Evolutionary conservation across 2,329 filamentous ascomycete genomes (phyloP), one percentile per base, ranked within the genome.

Genomic region (Coniochaeta sp.): DNA sequence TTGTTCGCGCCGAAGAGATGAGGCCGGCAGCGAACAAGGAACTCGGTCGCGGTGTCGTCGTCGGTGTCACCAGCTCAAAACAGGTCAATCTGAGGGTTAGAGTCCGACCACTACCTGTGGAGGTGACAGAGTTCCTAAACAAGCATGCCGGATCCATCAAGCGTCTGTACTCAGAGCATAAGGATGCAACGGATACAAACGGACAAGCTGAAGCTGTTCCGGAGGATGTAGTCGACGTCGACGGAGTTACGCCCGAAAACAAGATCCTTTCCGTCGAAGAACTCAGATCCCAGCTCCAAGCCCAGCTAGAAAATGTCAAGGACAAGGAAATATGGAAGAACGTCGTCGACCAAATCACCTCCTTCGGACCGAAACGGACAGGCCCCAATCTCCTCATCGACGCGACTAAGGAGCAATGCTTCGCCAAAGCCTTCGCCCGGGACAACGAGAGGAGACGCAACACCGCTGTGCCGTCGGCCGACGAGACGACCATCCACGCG

Each of bases 361-460:
- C 89, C 0, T 99, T 99, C 66, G 94, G 92, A 0, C 92, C 94
- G 2, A 78, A 87, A 52, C 76, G 92, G 59, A 84, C 84, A 12
- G 94, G 94, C 0, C 90, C 92, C 1, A 99, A 99, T 65, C 70
- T 99, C 4, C 77, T 99, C 6, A 82, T 99, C 53, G 94, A 99
- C 65, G 77, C 82, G 4, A 96, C 92, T 0, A 75, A 81, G 35
- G 81, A 82, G 16, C 80, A 83, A 31, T 82, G 87, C 38, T 88
- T 89, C 58, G 77, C 85, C 47, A 87, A 83, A 71, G 84, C 89
- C 71, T 91, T 83, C 58, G 65, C 69, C 0, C 52, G 52, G 24
- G 31, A 51, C 31, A 52, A 53, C 30, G 27, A 20, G 26, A 51
- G 59, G 7, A 18, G 38, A 6, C 45, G 45, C 4, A 31, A 48